Evolutionary conservation across 345 rosid species (phyloP).

Genomic region (Eucalyptus polyanthemos): DNA sequence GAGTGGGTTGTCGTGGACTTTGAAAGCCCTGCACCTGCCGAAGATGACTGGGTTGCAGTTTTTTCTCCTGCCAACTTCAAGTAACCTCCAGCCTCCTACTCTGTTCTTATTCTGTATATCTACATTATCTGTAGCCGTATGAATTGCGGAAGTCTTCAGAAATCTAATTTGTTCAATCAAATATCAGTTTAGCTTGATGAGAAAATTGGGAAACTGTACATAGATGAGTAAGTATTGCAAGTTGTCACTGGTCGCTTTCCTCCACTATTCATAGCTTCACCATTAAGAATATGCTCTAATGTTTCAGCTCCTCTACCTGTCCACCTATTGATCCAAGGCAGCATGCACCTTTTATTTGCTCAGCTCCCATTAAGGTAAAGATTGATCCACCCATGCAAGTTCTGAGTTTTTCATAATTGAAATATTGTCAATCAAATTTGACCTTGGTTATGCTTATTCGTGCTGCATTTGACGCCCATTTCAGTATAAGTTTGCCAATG

Average conservation of each 20-base stretch:
- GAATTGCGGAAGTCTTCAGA: not conserved
- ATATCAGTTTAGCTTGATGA: not conserved
- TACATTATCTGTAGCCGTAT: not conserved
- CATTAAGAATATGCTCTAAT: not conserved
- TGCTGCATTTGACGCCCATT: not conserved
- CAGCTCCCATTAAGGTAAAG: constrained; percentile 83
- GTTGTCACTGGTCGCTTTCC: not conserved
- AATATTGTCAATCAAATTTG: not conserved
- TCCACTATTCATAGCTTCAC: not conserved
- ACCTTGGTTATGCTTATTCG: not conserved
- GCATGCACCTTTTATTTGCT: constrained; percentile 52
- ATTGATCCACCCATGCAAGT: not conserved
- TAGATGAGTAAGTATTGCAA: not conserved
- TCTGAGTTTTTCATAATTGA: not conserved
- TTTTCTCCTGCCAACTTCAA: constrained; percentile 15
- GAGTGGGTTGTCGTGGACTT: constrained; percentile 2
- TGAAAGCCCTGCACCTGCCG: not conserved
- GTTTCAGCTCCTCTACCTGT: constrained; percentile 44
- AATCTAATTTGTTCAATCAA: not conserved
- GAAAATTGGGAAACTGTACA: not conserved
- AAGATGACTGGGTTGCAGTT: constrained; percentile 10
- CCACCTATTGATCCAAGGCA: constrained; percentile 25
- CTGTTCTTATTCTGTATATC: not conserved
- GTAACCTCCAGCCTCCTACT: not conserved
- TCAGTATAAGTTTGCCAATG: constrained; percentile 61